phyloP scores from a whole-genome alignment of 2,329 filamentous ascomycete species.

The Lasiodiplodia theobromae region DNA sequence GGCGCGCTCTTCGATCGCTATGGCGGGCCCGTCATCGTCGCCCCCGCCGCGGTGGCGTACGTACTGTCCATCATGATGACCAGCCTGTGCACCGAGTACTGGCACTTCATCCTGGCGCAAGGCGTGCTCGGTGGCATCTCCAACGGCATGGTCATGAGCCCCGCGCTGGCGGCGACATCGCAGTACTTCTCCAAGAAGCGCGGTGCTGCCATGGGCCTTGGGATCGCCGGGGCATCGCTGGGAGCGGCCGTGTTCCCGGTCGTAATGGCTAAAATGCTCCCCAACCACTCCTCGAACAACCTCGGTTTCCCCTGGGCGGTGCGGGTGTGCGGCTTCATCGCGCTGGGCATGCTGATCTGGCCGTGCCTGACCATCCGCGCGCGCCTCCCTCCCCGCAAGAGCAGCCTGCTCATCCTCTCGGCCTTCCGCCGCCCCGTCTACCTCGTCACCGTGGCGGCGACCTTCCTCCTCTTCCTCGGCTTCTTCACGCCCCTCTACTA shows the following conservation, averaged over 20 bases:
- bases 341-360: constrained; percentile 55
- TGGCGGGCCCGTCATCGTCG: constrained; percentile 4
- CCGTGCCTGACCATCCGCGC: constrained; percentile 52
- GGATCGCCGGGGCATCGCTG: constrained; percentile 52
- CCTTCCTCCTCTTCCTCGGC: constrained; percentile 55
- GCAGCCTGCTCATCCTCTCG: constrained; percentile 52
- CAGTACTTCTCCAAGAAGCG: constrained; percentile 57
- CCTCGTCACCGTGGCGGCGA: constrained; percentile 49
- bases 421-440: constrained; percentile 53
- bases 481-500: constrained; percentile 60
- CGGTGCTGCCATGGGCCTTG: constrained; percentile 54
- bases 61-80: constrained; percentile 63
- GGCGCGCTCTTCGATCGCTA: constrained; percentile 13
- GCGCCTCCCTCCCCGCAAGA: constrained; percentile 50
- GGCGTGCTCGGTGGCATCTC: constrained; percentile 57
- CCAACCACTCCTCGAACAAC: constrained; percentile 55
- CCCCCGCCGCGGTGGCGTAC: constrained; percentile 33
- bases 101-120: constrained; percentile 59
- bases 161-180: constrained; percentile 54
- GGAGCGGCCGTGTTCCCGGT: constrained; percentile 69
- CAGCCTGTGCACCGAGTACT: constrained; percentile 58
- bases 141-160: constrained; percentile 53
- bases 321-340: constrained; percentile 70
- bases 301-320: constrained; percentile 72
- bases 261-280: constrained; percentile 56